phyloP scores from a whole-genome alignment of 345 rosid species.

The Arabis alpina region DNA sequence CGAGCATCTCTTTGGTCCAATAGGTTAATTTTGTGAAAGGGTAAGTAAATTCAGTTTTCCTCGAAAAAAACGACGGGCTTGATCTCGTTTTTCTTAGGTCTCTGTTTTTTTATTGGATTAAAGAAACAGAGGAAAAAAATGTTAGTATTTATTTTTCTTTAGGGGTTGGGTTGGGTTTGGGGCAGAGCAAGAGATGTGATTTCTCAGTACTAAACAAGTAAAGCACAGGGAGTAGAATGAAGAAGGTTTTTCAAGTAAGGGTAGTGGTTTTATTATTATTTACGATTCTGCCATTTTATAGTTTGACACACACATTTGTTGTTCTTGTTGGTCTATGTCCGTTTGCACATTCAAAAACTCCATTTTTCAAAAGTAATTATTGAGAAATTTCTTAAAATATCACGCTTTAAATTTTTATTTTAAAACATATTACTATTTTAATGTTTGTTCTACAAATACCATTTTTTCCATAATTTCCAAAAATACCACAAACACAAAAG shows the following conservation, averaged over 20 bases:
- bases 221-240: neutral
- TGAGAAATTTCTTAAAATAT: too few relatives aligned
- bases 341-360: slow-evolving; percentile 41
- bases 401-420: too few relatives aligned
- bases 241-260: slow-evolving; percentile 25
- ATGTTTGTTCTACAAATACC: too few relatives aligned
- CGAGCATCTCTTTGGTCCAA: slow-evolving; percentile 33
- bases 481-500: too few relatives aligned
- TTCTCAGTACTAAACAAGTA: slow-evolving; percentile 26
- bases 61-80: slow-evolving; percentile 40
- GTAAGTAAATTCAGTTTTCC: slow-evolving; percentile 22
- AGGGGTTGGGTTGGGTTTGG: slow-evolving; percentile 48
- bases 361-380: neutral
- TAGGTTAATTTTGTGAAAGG: slow-evolving; percentile 27
- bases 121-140: slow-evolving; percentile 40
- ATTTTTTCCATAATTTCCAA: too few relatives aligned
- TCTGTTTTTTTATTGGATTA: slow-evolving; percentile 42
- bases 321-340: neutral
- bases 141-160: neutral
- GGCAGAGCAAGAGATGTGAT: slow-evolving; percentile 48
- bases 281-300: slow-evolving; percentile 29
- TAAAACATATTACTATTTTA: too few relatives aligned
- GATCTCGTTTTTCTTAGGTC: slow-evolving; percentile 39
- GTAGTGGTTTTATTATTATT: slow-evolving; percentile 7
- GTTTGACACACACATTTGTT: slow-evolving; percentile 30